Base-by-base conservation (phyloP, 495 filamentous ascomycete genomes). In the Aspergillus kassunensis region DNA sequence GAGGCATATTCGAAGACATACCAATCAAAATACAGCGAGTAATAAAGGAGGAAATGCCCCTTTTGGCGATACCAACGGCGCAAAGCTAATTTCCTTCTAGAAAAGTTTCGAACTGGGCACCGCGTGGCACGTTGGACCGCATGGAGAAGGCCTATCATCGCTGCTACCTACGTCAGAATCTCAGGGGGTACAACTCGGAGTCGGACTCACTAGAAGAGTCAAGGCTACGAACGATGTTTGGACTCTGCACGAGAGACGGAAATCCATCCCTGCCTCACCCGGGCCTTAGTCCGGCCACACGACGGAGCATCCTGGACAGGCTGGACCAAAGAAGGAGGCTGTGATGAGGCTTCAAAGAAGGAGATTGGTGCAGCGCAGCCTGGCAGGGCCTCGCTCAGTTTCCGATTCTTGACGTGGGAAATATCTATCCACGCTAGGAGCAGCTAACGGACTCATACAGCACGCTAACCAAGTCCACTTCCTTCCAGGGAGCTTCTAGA, bases 401-500 rank as follows among this genome's bases (percentile, higher is more conserved):
- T 46, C 42, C 24, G 27, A 34, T 31, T 18, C 41, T 18, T 23
- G 18, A 45, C 43, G 43, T 45, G 27, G 44, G 44, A 35, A 30
- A 23, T 33, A 33, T 33, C 19, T 37, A 37, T 39, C 55, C 55
- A 64, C 62, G 49, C 44, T 59, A 46, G 63, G 51, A 56, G 53
- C 56, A 53, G 57, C 62, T 64, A 59, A 60, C 56, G 63, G 63
- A 56, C 44, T 58, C 57, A 25, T 52, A 44, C 51, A 49, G 47
- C 46, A 33, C 50, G 67, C 69, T 64, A 72, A 68, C 58, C 58
- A 59, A 36, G 36, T 44, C 49, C 40, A 54, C 49, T 52, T 44
- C 44, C 31, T 68, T 67, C 67, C 59, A 59, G 45, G 60, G 59
- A 61, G 54, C 69, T 72, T 72, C 69, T 67, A 70, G 69, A 72